phyloP scores from a whole-genome alignment of 2,329 filamentous ascomycete genomes.

The Cytospora mali region DNA sequence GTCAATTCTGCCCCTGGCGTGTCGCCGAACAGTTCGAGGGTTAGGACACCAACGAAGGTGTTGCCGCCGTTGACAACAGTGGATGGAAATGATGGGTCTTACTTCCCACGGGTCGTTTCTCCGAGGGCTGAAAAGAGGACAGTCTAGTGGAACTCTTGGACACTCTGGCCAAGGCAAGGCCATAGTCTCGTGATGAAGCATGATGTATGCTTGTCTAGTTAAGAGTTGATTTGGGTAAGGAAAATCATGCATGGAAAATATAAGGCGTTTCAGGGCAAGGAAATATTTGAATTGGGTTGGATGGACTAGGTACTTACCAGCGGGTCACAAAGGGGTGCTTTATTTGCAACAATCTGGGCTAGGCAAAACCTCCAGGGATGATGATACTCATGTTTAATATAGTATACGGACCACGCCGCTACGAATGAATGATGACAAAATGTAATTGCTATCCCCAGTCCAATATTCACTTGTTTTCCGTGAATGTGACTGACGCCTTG shows the following conservation, averaged over 20 bases:
- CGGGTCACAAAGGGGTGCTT: neutral
- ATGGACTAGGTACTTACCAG: neutral
- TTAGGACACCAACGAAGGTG: slow-evolving; percentile 49
- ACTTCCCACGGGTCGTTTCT: slow-evolving; percentile 44
- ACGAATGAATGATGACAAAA: slow-evolving; percentile 7
- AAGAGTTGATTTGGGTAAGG: neutral
- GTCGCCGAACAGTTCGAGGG: slow-evolving; percentile 52
- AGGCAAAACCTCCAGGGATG: neutral
- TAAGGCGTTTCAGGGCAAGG: slow-evolving; percentile 8
- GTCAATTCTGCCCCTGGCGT: no score
- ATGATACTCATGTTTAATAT: neutral
- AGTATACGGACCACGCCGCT: neutral
- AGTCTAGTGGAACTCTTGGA: slow-evolving; percentile 8
- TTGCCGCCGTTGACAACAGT: slow-evolving; percentile 37
- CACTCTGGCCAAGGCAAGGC: neutral
- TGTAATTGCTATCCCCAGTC: neutral
- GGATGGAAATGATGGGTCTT: slow-evolving; percentile 41
- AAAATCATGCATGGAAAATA: slow-evolving; percentile 19
- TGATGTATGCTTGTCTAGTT: neutral
- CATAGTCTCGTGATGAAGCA: neutral
- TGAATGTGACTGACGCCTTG: neutral
- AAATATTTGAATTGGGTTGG: no score
- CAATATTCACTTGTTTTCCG: neutral
- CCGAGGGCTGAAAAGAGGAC: slow-evolving; percentile 39
- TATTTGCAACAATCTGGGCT: neutral